These are phyloP conservation scores for Kodamaea sp. DNA, from an alignment of 1,139 yeast species.

Conservation along the genomic window DNA sequence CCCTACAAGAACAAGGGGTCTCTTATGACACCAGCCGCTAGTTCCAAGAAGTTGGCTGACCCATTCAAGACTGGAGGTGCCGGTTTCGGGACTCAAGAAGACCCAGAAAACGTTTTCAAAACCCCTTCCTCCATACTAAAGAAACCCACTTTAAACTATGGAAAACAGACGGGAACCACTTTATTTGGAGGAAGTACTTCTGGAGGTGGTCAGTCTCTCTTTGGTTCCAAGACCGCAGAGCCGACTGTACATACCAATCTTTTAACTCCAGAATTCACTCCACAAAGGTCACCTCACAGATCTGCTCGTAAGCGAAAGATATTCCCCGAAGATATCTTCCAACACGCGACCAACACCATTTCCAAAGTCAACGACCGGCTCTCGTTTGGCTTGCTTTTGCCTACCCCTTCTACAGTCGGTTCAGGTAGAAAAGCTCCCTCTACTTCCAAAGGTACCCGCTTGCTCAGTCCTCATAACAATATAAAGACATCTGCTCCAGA, in stretches of 20 bases:
- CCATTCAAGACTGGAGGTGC: conserved; percentile 4
- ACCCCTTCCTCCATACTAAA: conserved; percentile 15
- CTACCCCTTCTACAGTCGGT: conserved; percentile 46
- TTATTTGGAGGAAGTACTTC: no score
- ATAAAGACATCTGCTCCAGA: not conserved
- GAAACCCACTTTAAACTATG: conserved; percentile 8
- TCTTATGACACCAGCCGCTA: conserved; percentile 14
- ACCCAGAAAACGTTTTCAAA: conserved; percentile 10
- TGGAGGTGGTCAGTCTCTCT: no score
- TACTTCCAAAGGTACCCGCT: conserved; percentile 3
- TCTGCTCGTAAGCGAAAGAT: conserved; percentile 15
- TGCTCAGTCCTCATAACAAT: conserved; percentile 4
- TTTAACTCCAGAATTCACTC: conserved; percentile 39
- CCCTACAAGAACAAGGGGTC: conserved; percentile 5
- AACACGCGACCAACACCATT: conserved; percentile 11
- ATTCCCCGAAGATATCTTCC: conserved; percentile 17
- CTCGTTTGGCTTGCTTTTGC: conserved; percentile 35
- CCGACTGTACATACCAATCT: conserved; percentile 17
- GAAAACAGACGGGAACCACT: conserved; percentile 1
- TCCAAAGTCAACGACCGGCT: conserved; percentile 11
- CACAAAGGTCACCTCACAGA: conserved; percentile 24
- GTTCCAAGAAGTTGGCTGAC: conserved; percentile 11
- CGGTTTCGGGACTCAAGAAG: not conserved
- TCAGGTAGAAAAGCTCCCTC: conserved; percentile 30
- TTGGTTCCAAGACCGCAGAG: not conserved